Percentiles rank a stretch among this genome's conserved stretches.
Evolutionary conservation across 1,284 basidiomycete genomes (phyloP).

Genomic region (Cryptococcus amylolentus): DNA sequence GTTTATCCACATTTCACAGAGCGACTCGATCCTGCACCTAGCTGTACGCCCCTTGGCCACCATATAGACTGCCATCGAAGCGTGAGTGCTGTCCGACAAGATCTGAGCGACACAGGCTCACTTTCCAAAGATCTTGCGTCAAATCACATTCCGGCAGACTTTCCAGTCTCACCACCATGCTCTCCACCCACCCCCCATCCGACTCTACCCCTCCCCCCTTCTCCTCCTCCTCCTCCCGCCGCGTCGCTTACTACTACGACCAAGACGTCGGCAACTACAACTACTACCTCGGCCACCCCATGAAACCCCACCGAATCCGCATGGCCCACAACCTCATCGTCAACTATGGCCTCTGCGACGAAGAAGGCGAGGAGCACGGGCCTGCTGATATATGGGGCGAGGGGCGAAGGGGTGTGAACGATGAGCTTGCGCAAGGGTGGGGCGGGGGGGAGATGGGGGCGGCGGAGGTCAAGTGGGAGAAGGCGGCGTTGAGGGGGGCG

Average conservation of each 20-base stretch:
- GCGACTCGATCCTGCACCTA: too few relatives aligned
- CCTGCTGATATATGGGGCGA: constrained; percentile 19
- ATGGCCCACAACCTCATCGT: constrained; percentile 89
- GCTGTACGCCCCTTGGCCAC: too few relatives aligned
- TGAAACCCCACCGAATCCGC: constrained; percentile 92
- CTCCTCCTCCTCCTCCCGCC: constrained; percentile 14
- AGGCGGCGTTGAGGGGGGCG: constrained; percentile 29
- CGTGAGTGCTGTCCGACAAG: too few relatives aligned
- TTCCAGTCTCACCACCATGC: not conserved
- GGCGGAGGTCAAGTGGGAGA: constrained; percentile 28
- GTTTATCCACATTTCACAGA: too few relatives aligned
- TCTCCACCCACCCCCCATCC: not conserved
- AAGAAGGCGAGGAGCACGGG: constrained; percentile 22
- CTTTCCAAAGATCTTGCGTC: too few relatives aligned
- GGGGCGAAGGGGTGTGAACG: constrained; percentile 28
- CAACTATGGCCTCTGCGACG: constrained; percentile 70
- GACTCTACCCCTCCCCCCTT: constrained; percentile 10
- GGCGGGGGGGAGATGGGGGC: constrained; percentile 8
- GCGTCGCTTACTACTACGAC: constrained; percentile 37
- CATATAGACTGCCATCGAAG: too few relatives aligned
- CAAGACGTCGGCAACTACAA: constrained; percentile 55
- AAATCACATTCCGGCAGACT: too few relatives aligned
- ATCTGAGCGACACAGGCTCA: too few relatives aligned
- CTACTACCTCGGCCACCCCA: constrained; percentile 83
- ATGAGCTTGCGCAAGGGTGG: constrained; percentile 11